Evolutionary conservation across 371 early-diverging fungal species (phyloP).

Genomic region (Basidiobolus heterosporus): DNA sequence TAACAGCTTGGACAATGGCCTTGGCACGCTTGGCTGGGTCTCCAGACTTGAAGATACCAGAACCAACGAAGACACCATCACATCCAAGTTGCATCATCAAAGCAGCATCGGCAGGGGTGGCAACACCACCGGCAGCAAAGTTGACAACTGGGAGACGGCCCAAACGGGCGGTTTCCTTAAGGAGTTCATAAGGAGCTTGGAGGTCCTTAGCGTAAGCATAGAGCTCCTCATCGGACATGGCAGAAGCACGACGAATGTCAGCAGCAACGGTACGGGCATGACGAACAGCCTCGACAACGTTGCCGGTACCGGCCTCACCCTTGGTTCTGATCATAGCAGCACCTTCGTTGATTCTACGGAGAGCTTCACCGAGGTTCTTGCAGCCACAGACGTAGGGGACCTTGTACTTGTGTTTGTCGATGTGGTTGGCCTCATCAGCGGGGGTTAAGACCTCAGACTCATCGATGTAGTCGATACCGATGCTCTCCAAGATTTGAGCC

Average conservation of each 20-base stretch:
- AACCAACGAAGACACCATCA: constrained; percentile 90
- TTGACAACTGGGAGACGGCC: constrained; percentile 92
- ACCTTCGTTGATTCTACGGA: constrained; percentile 90
- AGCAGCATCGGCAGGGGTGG: constrained; percentile 93
- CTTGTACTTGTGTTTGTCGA: constrained; percentile 81
- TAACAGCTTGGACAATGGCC: constrained; percentile 92
- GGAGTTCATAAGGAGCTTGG: constrained; percentile 73
- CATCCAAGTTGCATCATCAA: constrained; percentile 93
- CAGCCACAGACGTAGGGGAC: constrained; percentile 92
- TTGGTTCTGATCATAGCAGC: constrained; percentile 96
- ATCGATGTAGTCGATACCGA: constrained; percentile 91
- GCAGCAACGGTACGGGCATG: constrained; percentile 74
- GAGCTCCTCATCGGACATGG: constrained; percentile 52
- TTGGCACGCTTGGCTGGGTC: constrained; percentile 90
- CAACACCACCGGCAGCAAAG: constrained; percentile 95
- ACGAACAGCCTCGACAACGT: constrained; percentile 90
- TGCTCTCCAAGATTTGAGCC: constrained; percentile 75
- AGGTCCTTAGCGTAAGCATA: constrained; percentile 85
- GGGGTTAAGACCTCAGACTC: constrained; percentile 92
- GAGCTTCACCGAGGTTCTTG: constrained; percentile 91
- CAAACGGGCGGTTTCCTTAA: constrained; percentile 72
- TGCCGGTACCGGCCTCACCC: constrained; percentile 95
- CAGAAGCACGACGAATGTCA: constrained; percentile 64
- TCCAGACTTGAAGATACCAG: constrained; percentile 83
- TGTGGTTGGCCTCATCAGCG: constrained; percentile 85